A percentile compares a stretch with the other conserved stretches of the same genome.
These are phyloP conservation scores for Hypoxylon sp. DNA, from an alignment of 2,329 filamentous ascomycete species.

Conservation along the genomic window DNA sequence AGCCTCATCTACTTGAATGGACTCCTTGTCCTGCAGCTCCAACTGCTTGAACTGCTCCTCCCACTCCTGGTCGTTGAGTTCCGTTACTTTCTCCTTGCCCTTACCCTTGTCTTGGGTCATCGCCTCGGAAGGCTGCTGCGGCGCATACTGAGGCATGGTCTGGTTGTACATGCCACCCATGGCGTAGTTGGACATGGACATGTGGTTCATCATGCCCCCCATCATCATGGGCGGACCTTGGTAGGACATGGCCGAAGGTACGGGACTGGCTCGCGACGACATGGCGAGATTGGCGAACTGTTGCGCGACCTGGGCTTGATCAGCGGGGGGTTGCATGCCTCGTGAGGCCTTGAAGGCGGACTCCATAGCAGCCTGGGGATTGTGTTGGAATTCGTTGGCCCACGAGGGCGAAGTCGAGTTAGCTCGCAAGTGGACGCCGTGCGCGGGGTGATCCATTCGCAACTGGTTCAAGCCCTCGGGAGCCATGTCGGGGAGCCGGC, in stretches of 20 bases:
- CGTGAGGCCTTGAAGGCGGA: constrained; percentile 68
- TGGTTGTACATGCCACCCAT: constrained; percentile 64
- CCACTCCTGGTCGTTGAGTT: constrained; percentile 94
- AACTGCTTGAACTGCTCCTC: constrained; percentile 95
- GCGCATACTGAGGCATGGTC: constrained; percentile 61
- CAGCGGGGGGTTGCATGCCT: constrained; percentile 73
- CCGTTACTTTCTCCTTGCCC: constrained; percentile 92
- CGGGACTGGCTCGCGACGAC: constrained; percentile 61
- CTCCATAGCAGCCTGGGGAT: constrained; percentile 72
- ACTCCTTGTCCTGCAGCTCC: constrained; percentile 52
- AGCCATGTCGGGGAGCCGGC: constrained; percentile 62
- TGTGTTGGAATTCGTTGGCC: constrained; percentile 59
- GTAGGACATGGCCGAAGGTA: constrained; percentile 63
- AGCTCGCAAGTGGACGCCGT: constrained; percentile 60
- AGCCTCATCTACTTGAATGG: constrained; percentile 65
- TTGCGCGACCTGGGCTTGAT: constrained; percentile 86
- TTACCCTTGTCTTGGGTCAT: constrained; percentile 74
- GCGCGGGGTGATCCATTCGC: constrained; percentile 56
- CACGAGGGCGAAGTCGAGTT: constrained; percentile 63
- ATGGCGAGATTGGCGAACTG: constrained; percentile 69
- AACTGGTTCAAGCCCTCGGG: constrained; percentile 55
- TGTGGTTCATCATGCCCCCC: constrained; percentile 56
- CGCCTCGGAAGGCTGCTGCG: constrained; percentile 51
- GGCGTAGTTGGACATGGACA: constrained; percentile 60
- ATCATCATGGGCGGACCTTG: constrained; percentile 69